Evolutionary conservation across 768 basidiomycete species (phyloP).

Genomic region (Mycena latifolia): DNA sequence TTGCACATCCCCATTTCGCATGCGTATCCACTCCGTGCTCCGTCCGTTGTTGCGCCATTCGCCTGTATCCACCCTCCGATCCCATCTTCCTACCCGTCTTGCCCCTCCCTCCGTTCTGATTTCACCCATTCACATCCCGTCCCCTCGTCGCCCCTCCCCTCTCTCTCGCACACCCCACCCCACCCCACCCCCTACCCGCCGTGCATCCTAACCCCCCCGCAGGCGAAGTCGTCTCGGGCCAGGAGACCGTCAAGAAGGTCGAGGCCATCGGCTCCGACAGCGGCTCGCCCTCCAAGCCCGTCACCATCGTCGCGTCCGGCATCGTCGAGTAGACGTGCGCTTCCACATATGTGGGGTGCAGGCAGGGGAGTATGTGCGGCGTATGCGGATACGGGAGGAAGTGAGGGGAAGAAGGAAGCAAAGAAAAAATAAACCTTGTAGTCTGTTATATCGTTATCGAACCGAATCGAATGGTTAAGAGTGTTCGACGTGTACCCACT

Average conservation of each 20-base stretch:
- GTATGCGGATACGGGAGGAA: not conserved
- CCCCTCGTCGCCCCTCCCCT: not conserved
- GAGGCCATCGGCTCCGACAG: conserved; percentile 58
- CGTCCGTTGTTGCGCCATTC: too few relatives aligned
- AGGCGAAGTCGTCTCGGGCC: conserved; percentile 60
- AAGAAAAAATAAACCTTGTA: not conserved
- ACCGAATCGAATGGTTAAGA: not conserved
- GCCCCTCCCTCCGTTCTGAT: too few relatives aligned
- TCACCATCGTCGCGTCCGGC: conserved; percentile 76
- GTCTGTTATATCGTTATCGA: conserved; percentile 5
- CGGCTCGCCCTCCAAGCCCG: conserved; percentile 52
- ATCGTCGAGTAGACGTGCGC: conserved; percentile 41
- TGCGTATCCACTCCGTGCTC: too few relatives aligned
- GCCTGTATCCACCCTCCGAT: too few relatives aligned
- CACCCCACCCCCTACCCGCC: too few relatives aligned
- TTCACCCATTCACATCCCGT: not conserved
- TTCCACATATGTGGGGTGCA: not conserved
- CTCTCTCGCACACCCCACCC: too few relatives aligned
- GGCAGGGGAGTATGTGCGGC: not conserved
- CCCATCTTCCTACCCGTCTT: too few relatives aligned
- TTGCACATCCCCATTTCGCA: too few relatives aligned
- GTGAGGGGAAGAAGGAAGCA: not conserved
- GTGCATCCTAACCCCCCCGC: not conserved
- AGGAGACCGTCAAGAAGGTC: conserved; percentile 73
- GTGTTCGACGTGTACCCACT: too few relatives aligned